A percentile compares a stretch with the other conserved stretches of the same genome.
Conservation (phyloP, 179 eudicot species). For the Actinidia polygama region DNA sequence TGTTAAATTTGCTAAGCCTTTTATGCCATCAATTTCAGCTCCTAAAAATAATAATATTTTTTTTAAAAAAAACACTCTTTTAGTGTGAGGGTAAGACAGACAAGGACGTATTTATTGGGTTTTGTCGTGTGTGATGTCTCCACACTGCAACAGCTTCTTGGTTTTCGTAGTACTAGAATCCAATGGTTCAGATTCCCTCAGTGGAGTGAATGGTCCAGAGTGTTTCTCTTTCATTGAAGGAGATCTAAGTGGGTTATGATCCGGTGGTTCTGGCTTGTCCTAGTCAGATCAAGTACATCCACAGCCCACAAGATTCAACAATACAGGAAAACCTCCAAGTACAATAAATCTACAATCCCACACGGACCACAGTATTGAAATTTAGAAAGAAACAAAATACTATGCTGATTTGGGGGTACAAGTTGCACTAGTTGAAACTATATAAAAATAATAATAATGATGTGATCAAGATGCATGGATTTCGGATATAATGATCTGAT, state of each 20-base stretch:
- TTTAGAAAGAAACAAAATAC: no score
- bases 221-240: no score
- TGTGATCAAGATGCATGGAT: no score
- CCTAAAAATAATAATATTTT: no score
- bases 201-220: neutral
- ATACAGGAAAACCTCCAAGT: neutral
- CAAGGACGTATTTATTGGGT: neutral
- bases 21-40: no score
- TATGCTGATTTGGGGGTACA: no score
- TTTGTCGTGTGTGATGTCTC: constrained; percentile 18
- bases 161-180: neutral
- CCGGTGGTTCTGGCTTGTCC: constrained; percentile 5
- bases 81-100: neutral
- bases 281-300: neutral
- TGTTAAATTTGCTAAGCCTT: no score
- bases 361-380: neutral
- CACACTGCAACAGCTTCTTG: neutral
- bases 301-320: neutral
- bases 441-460: no score
- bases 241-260: neutral
- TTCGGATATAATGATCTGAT: no score
- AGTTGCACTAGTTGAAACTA: no score
- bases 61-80: neutral
- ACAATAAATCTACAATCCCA: neutral
- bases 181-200: neutral